These are phyloP conservation scores for Fraxinus quadrangulata DNA, from an alignment of 257 asterid genomes.

Conservation along the genomic window DNA sequence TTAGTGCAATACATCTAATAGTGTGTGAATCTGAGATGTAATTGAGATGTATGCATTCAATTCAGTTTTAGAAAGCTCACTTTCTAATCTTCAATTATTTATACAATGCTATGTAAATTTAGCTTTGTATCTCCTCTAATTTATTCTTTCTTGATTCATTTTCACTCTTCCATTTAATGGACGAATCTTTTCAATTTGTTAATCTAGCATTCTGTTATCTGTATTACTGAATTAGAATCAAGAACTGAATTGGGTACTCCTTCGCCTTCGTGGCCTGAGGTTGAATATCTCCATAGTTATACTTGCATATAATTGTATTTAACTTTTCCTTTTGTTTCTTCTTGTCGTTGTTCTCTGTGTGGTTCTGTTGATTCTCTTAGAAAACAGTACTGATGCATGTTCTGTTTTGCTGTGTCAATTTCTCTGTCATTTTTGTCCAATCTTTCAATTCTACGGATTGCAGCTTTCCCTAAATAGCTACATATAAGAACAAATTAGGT, in stretches of 20 bases:
- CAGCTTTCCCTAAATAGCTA: neutral
- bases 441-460: neutral
- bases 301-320: neutral
- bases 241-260: neutral
- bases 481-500: neutral
- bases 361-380: conserved; percentile 8
- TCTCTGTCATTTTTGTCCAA: neutral
- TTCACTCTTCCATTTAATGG: neutral
- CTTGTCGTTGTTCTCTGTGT: neutral
- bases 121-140: neutral
- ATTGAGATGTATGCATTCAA: neutral
- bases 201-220: neutral
- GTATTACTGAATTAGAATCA: no score
- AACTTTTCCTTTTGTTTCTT: neutral
- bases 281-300: no score
- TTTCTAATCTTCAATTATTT: neutral
- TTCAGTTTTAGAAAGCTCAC: neutral
- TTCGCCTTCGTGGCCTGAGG: neutral
- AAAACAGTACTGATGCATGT: no score
- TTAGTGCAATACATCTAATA: neutral
- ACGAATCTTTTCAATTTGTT: neutral
- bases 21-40: neutral
- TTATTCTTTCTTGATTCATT: neutral
- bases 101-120: no score
- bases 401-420: neutral